Percentiles rank a stretch among this genome's conserved stretches.
Conservation (phyloP, 225 moss, liverwort and hornwort species). For the Bryoerythrophyllum caledonicum region DNA sequence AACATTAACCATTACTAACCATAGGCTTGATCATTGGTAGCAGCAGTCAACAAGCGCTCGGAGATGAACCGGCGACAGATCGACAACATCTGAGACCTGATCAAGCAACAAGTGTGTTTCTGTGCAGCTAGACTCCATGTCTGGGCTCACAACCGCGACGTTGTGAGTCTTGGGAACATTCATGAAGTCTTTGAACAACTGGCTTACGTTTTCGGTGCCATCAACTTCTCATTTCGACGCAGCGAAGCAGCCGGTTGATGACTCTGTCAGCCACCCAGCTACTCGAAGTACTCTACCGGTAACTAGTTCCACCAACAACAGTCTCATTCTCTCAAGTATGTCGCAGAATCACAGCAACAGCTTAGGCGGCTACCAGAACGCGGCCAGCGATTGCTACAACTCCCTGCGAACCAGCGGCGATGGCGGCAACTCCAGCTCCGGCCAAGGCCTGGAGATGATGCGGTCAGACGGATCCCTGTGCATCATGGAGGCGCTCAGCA, state of each 20-base stretch:
- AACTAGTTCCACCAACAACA: slow-evolving; percentile 31
- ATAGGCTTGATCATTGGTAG: slow-evolving; percentile 17
- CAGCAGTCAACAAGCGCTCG: slow-evolving; percentile 12
- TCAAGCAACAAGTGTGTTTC: not conserved
- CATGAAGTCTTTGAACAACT: slow-evolving; percentile 66
- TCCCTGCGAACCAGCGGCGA: slow-evolving; percentile 46
- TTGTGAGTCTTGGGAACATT: slow-evolving; percentile 25
- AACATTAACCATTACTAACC: slow-evolving; percentile 16
- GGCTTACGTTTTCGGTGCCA: slow-evolving; percentile 60
- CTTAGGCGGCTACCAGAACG: slow-evolving; percentile 51
- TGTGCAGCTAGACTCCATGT: slow-evolving; percentile 22
- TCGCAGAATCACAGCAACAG: slow-evolving; percentile 54
- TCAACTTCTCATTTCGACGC: slow-evolving; percentile 49
- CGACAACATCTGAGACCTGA: slow-evolving; percentile 1
- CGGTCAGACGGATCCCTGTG: slow-evolving; percentile 60
- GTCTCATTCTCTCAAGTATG: slow-evolving; percentile 53
- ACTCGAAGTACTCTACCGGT: slow-evolving; percentile 19
- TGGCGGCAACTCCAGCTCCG: slow-evolving; percentile 50
- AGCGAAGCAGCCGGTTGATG: slow-evolving; percentile 54
- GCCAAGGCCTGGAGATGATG: slow-evolving; percentile 54
- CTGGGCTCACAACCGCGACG: not conserved
- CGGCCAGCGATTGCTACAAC: slow-evolving; percentile 58
- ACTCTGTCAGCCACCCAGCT: slow-evolving; percentile 29
- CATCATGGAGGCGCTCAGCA: slow-evolving; percentile 68
- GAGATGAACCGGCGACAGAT: not conserved